Evolutionary conservation across 164 flowering plant species (phyloP).

Genomic region (Dillenia suffruticosa): DNA sequence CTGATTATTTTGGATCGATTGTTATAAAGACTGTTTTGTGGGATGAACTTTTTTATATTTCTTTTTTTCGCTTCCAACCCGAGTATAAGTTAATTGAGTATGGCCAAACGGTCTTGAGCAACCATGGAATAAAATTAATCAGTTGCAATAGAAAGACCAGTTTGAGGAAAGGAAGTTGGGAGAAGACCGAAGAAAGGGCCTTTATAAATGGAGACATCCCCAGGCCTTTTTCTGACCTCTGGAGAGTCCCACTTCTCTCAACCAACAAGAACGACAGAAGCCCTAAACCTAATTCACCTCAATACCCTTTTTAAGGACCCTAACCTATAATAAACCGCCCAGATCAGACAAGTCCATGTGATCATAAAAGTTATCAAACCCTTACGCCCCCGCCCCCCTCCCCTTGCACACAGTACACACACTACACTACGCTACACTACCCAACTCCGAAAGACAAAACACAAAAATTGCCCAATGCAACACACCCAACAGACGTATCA

Average conservation of each 20-base stretch:
- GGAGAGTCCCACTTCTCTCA: conserved; percentile 12
- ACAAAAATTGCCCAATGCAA: background rate
- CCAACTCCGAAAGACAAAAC: background rate
- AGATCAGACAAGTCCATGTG: conserved; percentile 56
- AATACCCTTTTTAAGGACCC: conserved; percentile 24
- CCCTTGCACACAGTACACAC: too few species aligned
- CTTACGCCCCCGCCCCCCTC: conserved; percentile 11
- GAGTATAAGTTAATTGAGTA: too few species aligned
- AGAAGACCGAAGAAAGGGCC: background rate
- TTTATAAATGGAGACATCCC: background rate
- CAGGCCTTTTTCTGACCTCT: conserved; percentile 11
- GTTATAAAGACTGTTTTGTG: too few species aligned
- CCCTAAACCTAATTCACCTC: conserved; percentile 1
- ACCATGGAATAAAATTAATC: background rate
- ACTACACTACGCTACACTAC: background rate
- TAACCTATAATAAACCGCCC: conserved; percentile 20
- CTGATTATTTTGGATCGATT: too few species aligned
- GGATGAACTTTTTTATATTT: too few species aligned
- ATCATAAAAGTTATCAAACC: conserved; percentile 33
- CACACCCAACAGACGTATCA: too few species aligned
- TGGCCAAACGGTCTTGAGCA: background rate
- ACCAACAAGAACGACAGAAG: conserved; percentile 4
- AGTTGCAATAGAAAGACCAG: background rate
- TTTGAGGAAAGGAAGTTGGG: background rate
- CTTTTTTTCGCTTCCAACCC: too few species aligned